Conservation (phyloP, 2,329 filamentous ascomycete species). For the Ustilaginoidea virens region DNA sequence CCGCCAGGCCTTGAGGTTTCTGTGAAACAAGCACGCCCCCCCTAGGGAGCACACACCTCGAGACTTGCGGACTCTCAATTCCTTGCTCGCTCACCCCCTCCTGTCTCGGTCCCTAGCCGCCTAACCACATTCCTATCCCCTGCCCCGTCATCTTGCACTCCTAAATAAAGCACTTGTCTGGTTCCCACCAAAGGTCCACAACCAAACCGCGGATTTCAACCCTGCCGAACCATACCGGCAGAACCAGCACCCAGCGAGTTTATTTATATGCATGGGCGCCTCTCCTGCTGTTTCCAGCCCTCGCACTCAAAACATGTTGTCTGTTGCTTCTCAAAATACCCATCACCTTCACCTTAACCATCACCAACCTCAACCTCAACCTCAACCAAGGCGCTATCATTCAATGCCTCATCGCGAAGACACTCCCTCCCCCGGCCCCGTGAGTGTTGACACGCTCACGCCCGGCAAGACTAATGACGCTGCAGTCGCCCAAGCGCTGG, state of each 20-base stretch:
- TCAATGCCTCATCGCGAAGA: conserved; percentile 11
- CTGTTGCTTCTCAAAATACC: conserved; percentile 7
- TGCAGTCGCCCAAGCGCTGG: conserved; percentile 51
- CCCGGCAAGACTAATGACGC: conserved; percentile 15
- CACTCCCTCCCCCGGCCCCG: conserved; percentile 5
- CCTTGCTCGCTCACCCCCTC: no score
- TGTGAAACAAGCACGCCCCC: no score
- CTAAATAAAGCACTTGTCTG: no score
- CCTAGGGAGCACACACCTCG: no score
- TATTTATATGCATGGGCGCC: conserved; percentile 9
- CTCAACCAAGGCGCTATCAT: no score
- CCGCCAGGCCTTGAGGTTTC: no score
- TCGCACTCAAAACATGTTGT: conserved; percentile 8
- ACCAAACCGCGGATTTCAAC: no score
- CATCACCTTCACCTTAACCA: conserved; percentile 5
- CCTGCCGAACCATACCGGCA: neutral
- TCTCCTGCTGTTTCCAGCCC: conserved; percentile 2
- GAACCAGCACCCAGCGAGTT: conserved; percentile 1
- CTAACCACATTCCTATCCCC: no score
- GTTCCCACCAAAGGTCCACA: no score
- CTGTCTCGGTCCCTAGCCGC: no score
- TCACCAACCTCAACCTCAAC: neutral
- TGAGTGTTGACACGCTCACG: conserved; percentile 3
- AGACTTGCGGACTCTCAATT: no score
- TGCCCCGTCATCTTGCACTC: no score